phyloP scores from a whole-genome alignment of 768 basidiomycete genomes.

The Kwoniella botswanensis region DNA sequence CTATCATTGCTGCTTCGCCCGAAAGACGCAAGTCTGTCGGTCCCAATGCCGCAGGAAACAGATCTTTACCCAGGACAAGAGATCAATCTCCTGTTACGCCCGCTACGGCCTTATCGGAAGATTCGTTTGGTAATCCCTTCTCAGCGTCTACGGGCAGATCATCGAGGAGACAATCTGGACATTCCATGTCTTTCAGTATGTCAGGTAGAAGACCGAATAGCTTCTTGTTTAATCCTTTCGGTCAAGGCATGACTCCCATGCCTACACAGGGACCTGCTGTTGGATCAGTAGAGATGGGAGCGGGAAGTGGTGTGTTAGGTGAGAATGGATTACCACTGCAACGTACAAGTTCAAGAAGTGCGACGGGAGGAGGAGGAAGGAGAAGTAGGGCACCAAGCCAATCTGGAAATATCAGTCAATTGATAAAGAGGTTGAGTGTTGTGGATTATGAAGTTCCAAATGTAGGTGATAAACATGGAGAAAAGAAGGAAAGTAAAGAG shows the following conservation, averaged over 20 bases:
- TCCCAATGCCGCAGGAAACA: not conserved
- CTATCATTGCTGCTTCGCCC: conserved; percentile 14
- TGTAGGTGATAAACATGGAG: not conserved
- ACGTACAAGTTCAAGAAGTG: not conserved
- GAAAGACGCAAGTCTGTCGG: conserved; percentile 9
- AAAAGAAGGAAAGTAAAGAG: not conserved
- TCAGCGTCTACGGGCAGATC: conserved; percentile 20
- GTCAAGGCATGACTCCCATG: conserved; percentile 50
- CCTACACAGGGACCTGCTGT: conserved; percentile 1
- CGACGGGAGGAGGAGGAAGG: conserved; percentile 7
- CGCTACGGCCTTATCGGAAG: conserved; percentile 41
- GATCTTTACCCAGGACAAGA: conserved; percentile 9
- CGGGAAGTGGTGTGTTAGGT: conserved; percentile 39
- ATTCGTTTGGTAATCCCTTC: conserved; percentile 34
- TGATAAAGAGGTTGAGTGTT: conserved; percentile 19
- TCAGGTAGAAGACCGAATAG: conserved; percentile 39
- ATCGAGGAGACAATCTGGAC: conserved; percentile 34
- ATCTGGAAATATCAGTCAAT: conserved; percentile 18
- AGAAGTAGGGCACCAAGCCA: conserved; percentile 25
- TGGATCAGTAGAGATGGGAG: conserved; percentile 64
- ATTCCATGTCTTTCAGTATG: conserved; percentile 30
- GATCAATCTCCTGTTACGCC: conserved; percentile 38
- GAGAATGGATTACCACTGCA: not conserved
- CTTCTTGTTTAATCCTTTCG: conserved; percentile 48
- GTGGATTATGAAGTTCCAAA: conserved; percentile 13